Conservation (phyloP, 805 yeast genomes). For the Saccharomycopsis lassenensis region DNA sequence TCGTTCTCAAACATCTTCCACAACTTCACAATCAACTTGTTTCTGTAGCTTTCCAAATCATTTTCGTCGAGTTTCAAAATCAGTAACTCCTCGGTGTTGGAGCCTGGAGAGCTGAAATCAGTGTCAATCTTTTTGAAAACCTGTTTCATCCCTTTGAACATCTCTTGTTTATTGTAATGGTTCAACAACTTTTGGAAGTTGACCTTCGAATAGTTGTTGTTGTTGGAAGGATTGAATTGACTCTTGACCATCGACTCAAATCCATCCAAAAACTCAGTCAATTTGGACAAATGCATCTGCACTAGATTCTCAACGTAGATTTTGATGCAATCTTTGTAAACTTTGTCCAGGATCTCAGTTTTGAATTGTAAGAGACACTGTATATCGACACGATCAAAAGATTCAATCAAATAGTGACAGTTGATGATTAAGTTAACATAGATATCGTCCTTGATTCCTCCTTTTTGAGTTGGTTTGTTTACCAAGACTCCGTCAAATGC, state of each 20-base stretch:
- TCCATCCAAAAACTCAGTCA: conserved; percentile 54
- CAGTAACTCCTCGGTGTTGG: conserved; percentile 12
- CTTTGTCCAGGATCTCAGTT: conserved; percentile 20
- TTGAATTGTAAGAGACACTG: conserved; percentile 20
- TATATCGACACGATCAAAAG: conserved; percentile 20
- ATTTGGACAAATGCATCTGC: conserved; percentile 50
- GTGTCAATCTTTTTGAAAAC: conserved; percentile 45
- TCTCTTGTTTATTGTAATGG: conserved; percentile 47
- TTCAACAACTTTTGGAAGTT: conserved; percentile 46
- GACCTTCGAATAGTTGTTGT: conserved; percentile 54
- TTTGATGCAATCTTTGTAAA: conserved; percentile 23
- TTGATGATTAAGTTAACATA: conserved; percentile 42
- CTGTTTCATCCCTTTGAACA: conserved; percentile 42
- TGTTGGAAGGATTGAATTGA: conserved; percentile 37
- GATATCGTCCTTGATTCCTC: too few relatives aligned
- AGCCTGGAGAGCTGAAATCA: conserved; percentile 30
- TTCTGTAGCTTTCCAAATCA: conserved; percentile 33
- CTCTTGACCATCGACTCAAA: conserved; percentile 40
- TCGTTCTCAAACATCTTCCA: conserved; percentile 65
- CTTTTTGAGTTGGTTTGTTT: too few relatives aligned
- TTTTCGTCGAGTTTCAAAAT: conserved; percentile 13
- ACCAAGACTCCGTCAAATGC: conserved; percentile 26
- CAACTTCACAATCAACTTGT: conserved; percentile 45
- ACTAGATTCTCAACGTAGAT: conserved; percentile 38
- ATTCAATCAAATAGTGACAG: conserved; percentile 40